Percentiles rank a stretch among this genome's conserved stretches.
These are phyloP conservation scores for Penicillium sp. DNA, from an alignment of 2,329 filamentous ascomycete species.

Conservation along the genomic window DNA sequence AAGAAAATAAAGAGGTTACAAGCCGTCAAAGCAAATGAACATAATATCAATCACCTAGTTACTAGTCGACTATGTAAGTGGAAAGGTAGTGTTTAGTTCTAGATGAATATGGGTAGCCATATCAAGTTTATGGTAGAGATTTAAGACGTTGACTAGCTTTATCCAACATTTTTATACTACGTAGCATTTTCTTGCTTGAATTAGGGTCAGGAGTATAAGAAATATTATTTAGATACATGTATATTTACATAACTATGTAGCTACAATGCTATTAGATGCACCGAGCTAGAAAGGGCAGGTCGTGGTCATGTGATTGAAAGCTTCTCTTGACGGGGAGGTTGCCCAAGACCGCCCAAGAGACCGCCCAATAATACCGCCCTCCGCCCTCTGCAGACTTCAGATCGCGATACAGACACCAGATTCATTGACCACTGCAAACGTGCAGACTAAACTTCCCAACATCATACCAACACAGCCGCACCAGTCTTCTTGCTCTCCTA, in stretches of 20 bases:
- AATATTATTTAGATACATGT: background rate
- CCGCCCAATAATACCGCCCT: background rate
- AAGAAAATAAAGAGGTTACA: background rate
- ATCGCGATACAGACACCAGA: background rate
- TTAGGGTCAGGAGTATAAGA: too few species aligned
- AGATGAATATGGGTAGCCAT: background rate
- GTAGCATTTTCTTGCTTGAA: background rate
- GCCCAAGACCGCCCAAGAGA: background rate
- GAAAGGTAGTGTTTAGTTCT: background rate
- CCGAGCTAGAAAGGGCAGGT: too few species aligned
- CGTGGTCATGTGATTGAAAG: constrained; percentile 7
- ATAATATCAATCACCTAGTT: background rate
- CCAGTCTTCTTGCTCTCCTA: constrained; percentile 49
- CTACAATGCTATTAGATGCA: background rate
- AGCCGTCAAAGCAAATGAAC: background rate
- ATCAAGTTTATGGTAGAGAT: background rate
- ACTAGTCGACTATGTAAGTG: background rate
- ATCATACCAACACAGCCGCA: constrained; percentile 54
- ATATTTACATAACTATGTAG: too few species aligned
- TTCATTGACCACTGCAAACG: constrained; percentile 1
- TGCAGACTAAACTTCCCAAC: constrained; percentile 29
- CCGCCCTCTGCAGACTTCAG: constrained; percentile 6
- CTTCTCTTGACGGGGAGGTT: background rate
- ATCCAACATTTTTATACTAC: background rate
- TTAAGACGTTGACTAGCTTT: background rate